Percentiles rank a stretch among this genome's conserved stretches.
Evolutionary conservation across 257 asterid species (phyloP).

Genomic region (Orobanche coerulescens): DNA sequence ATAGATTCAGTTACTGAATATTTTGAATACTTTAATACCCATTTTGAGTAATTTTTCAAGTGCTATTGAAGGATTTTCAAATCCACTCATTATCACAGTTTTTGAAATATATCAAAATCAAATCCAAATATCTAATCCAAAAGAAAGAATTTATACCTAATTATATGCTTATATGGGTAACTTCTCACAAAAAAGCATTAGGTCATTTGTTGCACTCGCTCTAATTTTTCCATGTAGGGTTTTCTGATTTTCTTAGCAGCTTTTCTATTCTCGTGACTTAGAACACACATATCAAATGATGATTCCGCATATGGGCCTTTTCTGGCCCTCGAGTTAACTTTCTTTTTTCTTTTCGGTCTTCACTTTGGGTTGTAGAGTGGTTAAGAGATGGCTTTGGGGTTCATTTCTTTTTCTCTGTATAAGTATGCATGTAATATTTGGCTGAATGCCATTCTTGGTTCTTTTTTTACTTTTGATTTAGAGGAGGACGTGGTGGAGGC

Average conservation of each 20-base stretch:
- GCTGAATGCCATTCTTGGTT: slow-evolving; percentile 15
- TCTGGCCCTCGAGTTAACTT: neutral
- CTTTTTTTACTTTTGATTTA: slow-evolving; percentile 22
- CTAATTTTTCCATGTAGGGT: neutral
- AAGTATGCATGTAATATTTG: slow-evolving; percentile 9
- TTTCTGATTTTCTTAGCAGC: neutral
- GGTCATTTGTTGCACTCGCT: neutral
- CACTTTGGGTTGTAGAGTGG: neutral
- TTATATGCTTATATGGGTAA: neutral
- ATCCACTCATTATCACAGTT: neutral
- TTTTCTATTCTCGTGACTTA: neutral
- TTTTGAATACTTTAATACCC: neutral
- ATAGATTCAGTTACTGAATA: neutral
- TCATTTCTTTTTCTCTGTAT: neutral
- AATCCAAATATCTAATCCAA: neutral
- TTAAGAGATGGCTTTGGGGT: slow-evolving; percentile 4
- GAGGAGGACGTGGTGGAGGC: slow-evolving; percentile 99
- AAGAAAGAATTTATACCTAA: neutral
- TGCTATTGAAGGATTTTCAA: neutral
- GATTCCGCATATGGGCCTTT: neutral
- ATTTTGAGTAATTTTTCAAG: neutral
- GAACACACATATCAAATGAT: neutral
- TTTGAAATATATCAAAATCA: neutral
- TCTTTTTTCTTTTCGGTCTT: neutral
- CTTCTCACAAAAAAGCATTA: neutral